A percentile compares a stretch with the other conserved stretches of the same genome.
These are phyloP conservation scores for Berkeleyomyces rouxiae DNA, from an alignment of 2,329 filamentous ascomycete species.

Conservation along the genomic window DNA sequence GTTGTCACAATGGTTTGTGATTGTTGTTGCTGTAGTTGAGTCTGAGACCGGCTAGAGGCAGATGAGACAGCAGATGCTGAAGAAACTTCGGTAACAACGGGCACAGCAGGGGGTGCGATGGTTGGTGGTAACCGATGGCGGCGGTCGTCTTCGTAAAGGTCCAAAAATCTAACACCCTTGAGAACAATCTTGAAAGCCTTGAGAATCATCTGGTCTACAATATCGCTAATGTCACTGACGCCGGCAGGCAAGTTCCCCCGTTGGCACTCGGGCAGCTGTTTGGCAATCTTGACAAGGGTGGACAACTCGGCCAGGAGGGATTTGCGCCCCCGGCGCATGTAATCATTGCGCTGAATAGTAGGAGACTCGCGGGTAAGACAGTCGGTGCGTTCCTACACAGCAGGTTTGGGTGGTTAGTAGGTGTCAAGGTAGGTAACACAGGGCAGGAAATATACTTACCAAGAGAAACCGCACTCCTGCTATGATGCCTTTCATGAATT, in stretches of 20 bases:
- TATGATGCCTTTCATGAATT: constrained; percentile 87
- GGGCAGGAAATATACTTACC: constrained; percentile 35
- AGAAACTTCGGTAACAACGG: background rate
- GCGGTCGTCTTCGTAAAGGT: constrained; percentile 57
- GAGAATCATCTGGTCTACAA: constrained; percentile 82
- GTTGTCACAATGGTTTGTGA: background rate
- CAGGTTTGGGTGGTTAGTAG: background rate
- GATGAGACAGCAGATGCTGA: background rate
- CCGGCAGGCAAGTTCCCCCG: constrained; percentile 23
- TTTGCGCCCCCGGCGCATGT: constrained; percentile 66
- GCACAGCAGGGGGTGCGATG: background rate
- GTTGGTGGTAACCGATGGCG: constrained; percentile 7
- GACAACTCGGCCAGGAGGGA: constrained; percentile 79
- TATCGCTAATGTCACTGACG: constrained; percentile 43
- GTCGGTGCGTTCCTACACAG: constrained; percentile 59
- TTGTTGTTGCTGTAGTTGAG: background rate
- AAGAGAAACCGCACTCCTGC: constrained; percentile 80
- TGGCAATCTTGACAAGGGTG: constrained; percentile 73
- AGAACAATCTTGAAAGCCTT: constrained; percentile 92
- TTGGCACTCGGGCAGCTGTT: constrained; percentile 63
- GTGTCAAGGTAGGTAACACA: background rate
- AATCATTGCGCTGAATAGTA: constrained; percentile 58
- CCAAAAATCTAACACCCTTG: constrained; percentile 74
- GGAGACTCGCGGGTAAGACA: constrained; percentile 71
- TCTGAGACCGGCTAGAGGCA: constrained; percentile 3